These are phyloP conservation scores for Penicillium paneum DNA, from an alignment of 2,329 filamentous ascomycete genomes.

Conservation along the genomic window DNA sequence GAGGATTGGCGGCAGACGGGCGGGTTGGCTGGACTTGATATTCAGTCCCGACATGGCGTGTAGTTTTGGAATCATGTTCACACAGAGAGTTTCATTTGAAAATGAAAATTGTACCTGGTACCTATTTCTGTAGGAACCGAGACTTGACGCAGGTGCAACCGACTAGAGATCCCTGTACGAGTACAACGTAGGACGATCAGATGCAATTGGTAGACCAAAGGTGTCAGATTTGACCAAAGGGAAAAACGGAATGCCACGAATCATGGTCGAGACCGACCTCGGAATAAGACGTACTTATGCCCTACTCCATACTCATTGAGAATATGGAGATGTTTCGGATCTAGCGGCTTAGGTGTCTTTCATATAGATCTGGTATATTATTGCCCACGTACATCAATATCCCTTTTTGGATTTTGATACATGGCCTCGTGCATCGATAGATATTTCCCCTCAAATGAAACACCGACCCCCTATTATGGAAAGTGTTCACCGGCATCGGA, in stretches of 20 bases:
- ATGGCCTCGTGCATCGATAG: neutral
- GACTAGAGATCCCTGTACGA: neutral
- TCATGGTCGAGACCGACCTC: neutral
- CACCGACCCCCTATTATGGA: neutral
- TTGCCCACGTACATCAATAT: neutral
- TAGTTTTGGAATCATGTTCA: neutral
- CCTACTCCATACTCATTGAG: neutral
- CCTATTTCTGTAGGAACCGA: neutral
- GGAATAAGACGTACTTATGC: neutral
- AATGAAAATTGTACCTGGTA: neutral
- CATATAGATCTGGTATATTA: neutral
- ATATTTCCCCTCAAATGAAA: neutral
- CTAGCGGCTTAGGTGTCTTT: neutral
- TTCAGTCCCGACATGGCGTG: neutral
- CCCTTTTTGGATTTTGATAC: neutral
- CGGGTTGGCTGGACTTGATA: conserved; percentile 23
- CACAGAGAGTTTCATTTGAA: neutral
- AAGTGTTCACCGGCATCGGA: neutral
- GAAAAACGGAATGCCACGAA: neutral
- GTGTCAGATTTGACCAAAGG: neutral
- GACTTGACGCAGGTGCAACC: neutral
- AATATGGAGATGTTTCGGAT: neutral
- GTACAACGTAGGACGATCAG: neutral
- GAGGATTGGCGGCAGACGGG: conserved; percentile 28
- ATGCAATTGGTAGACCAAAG: neutral